A percentile compares a stretch with the other conserved stretches of the same genome.
These are phyloP conservation scores for Brassica napus DNA, from an alignment of 345 rosid genomes.

Conservation along the genomic window DNA sequence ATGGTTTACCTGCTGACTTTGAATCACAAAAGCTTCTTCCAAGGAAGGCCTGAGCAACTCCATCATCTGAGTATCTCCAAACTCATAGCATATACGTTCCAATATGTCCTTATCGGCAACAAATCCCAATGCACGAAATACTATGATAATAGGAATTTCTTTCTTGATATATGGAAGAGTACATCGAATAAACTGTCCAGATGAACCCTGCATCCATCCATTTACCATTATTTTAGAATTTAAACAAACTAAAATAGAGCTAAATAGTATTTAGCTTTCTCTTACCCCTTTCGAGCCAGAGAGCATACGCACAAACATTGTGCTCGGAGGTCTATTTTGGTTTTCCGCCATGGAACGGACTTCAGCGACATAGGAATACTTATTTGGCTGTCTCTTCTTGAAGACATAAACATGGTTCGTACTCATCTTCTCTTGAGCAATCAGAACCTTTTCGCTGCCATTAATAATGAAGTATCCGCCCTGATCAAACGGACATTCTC, in stretches of 20 bases:
- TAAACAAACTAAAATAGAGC: neutral
- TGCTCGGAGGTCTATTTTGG: conserved; percentile 94
- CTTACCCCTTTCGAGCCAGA: conserved; percentile 82
- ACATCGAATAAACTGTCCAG: conserved; percentile 93
- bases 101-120: conserved; percentile 95
- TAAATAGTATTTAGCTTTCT: conserved; percentile 2
- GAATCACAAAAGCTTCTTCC: conserved; percentile 98
- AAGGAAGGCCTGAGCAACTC: conserved; percentile 94
- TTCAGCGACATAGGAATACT: conserved; percentile 84
- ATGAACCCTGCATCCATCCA: conserved; percentile 70
- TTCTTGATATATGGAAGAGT: conserved; percentile 96
- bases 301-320: conserved; percentile 99
- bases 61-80: conserved; percentile 93
- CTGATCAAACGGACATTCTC: conserved; percentile 98
- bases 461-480: conserved; percentile 97
- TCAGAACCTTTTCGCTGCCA: conserved; percentile 98
- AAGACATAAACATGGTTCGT: conserved; percentile 96
- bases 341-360: conserved; percentile 98
- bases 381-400: conserved; percentile 97
- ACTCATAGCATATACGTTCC: conserved; percentile 93
- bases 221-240: neutral
- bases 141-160: conserved; percentile 96
- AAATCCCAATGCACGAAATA: conserved; percentile 94
- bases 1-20: conserved; percentile 78
- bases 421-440: conserved; percentile 99